These are phyloP conservation scores for Coemansia sp. DNA, from an alignment of 192 early-diverging fungal genomes.

Conservation along the genomic window DNA sequence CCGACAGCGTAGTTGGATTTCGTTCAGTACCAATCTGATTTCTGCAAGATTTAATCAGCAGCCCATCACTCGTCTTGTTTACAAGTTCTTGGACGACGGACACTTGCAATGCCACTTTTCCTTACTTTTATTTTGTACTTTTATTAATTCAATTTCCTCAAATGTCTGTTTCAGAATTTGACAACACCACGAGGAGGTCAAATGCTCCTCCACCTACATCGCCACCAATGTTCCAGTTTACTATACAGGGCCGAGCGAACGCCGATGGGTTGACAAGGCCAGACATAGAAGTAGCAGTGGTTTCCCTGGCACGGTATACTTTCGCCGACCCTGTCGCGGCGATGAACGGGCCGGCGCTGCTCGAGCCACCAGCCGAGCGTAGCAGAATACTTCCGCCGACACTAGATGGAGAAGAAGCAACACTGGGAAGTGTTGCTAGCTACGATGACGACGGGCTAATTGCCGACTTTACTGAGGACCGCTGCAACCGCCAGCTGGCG, in stretches of 20 bases:
- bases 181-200: background rate
- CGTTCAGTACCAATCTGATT: too few species aligned
- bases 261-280: background rate
- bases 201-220: background rate
- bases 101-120: background rate
- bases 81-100: too few species aligned
- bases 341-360: conserved; percentile 22
- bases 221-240: background rate
- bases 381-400: conserved; percentile 6
- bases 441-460: conserved; percentile 36
- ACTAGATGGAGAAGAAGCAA: background rate
- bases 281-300: conserved; percentile 30
- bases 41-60: too few species aligned
- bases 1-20: too few species aligned
- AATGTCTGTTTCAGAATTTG: background rate
- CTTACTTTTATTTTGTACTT: background rate
- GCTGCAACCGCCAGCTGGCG: conserved; percentile 36
- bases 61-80: too few species aligned
- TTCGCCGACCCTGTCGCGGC: conserved; percentile 42
- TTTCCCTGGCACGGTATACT: conserved; percentile 48
- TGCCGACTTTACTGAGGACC: conserved; percentile 50
- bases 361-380: conserved; percentile 36
- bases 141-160: background rate
- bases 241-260: background rate
- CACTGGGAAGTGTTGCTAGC: background rate